Evolutionary conservation across 2,329 filamentous ascomycete genomes (phyloP).

Genomic region (Hortaea sp.): DNA sequence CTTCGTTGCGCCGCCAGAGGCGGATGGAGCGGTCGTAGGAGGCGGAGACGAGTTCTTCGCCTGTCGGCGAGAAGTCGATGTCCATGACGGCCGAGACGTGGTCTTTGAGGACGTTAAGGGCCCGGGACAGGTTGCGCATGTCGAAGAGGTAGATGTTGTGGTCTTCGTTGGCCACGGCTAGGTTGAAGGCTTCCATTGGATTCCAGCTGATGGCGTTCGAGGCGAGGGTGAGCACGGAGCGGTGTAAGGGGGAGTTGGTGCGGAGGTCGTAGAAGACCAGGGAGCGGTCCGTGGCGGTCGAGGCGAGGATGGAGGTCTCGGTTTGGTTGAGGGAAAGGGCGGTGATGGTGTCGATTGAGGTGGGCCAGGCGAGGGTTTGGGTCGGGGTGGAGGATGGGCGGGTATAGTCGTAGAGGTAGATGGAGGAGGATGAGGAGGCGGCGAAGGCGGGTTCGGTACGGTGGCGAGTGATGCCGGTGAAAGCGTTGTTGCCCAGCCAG

Average conservation of each 20-base stretch:
- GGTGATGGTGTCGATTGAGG: slow-evolving; percentile 80
- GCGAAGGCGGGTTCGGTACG: slow-evolving; percentile 70
- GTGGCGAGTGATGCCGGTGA: slow-evolving; percentile 77
- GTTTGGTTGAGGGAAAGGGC: slow-evolving; percentile 84
- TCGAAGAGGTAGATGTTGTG: slow-evolving; percentile 92
- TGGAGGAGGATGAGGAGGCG: slow-evolving; percentile 56
- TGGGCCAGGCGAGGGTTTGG: slow-evolving; percentile 80
- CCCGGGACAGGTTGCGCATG: slow-evolving; percentile 79
- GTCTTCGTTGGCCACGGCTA: slow-evolving; percentile 87
- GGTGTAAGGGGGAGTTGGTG: slow-evolving; percentile 71
- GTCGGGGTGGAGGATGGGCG: slow-evolving; percentile 66
- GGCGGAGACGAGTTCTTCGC: slow-evolving; percentile 83
- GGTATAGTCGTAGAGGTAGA: slow-evolving; percentile 82
- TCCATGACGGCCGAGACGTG: slow-evolving; percentile 93
- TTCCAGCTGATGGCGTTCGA: slow-evolving; percentile 85
- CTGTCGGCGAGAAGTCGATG: slow-evolving; percentile 88
- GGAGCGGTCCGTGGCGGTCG: slow-evolving; percentile 73
- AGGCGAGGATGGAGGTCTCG: slow-evolving; percentile 83
- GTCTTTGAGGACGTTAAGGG: slow-evolving; percentile 81
- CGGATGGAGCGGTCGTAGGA: slow-evolving; percentile 83
- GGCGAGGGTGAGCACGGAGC: slow-evolving; percentile 70
- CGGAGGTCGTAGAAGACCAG: slow-evolving; percentile 87
- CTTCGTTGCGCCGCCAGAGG: slow-evolving; percentile 69
- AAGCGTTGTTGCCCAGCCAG: slow-evolving; percentile 74
- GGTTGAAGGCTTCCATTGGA: slow-evolving; percentile 93